Evolutionary conservation across 1,139 yeast species (phyloP).

Genomic region (Pichia sp.): DNA sequence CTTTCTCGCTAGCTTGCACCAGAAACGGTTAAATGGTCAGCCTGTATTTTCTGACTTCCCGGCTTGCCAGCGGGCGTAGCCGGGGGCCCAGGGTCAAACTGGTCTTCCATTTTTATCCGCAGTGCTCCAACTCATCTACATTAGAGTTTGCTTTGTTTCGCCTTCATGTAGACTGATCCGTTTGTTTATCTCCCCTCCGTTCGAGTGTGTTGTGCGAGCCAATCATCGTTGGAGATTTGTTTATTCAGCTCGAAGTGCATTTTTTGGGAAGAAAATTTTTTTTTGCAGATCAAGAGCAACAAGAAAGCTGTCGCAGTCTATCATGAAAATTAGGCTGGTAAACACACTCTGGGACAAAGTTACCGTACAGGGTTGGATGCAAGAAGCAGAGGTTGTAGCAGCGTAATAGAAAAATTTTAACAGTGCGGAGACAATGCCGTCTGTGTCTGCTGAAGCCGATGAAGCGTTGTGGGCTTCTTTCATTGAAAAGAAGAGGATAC

Average conservation of each 20-base stretch:
- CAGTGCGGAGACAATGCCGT: neutral
- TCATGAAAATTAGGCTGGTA: neutral
- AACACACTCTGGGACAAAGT: neutral
- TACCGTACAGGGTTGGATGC: neutral
- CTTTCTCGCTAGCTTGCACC: neutral
- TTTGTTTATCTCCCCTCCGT: neutral
- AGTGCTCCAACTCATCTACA: too few species aligned
- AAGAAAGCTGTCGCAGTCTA: neutral
- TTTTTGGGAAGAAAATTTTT: neutral
- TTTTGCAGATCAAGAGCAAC: neutral
- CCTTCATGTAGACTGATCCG: too few species aligned
- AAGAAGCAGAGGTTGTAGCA: neutral
- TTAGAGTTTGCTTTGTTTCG: too few species aligned
- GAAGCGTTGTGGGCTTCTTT: neutral
- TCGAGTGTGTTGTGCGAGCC: neutral
- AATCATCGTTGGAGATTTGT: neutral
- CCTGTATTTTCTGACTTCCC: neutral
- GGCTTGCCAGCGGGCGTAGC: neutral
- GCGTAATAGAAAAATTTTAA: neutral
- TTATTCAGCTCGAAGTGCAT: neutral
- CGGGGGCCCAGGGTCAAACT: neutral
- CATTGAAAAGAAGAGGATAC: neutral
- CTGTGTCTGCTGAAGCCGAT: neutral
- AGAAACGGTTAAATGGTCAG: neutral
- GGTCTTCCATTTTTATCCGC: too few species aligned